Evolutionary conservation across 2,329 filamentous ascomycete genomes (phyloP), one percentile per base, ranked within the genome.

Genomic region (Cladobotryum protrusum): DNA sequence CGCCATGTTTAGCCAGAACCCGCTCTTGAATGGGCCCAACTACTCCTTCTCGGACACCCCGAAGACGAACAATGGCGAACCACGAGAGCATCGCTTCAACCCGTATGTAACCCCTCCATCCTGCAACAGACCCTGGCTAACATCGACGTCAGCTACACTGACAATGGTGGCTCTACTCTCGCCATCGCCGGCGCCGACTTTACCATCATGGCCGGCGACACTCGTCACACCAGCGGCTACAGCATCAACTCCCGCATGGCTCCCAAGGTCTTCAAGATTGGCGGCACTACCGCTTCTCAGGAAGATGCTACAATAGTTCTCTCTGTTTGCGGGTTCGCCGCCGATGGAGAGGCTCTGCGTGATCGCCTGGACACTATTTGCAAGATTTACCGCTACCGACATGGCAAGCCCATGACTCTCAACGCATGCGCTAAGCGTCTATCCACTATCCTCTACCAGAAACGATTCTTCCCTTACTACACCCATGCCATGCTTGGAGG

Each of bases 391-490:
- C 88, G 87, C 63, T 96, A 96, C 77, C 90, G 95, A 68, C 92
- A 97, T 70, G 89, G 89, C 71, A 99, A 97, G 77, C 83, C 89
- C 57, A 99, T 99, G 86, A 86, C 82, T 56, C 87, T 97, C 64
- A 86, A 89, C 63, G 93, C 93, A 44, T 97, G 92, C 72, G 95
- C 93, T 49, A 92, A 97, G 73, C 85, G 92, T 50, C 79, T 99
- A 54, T 92, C 89, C 37, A 96, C 95, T 43, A 95, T 99, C 58
- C 83, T 99, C 50, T 99, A 99, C 77, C 79, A 85, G 70, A 97
- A 97, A 77, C 89, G 93, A 44, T 99, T 99, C 78, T 99, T 99
- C 77, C 93, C 93, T 18, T 99, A 96, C 81, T 99, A 99, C 71
- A 89, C 95, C 52, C 84, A 92, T 63, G 92, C 92, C 32, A 97